phyloP scores from a whole-genome alignment of 257 asterid species.

The Coffea canephora region DNA sequence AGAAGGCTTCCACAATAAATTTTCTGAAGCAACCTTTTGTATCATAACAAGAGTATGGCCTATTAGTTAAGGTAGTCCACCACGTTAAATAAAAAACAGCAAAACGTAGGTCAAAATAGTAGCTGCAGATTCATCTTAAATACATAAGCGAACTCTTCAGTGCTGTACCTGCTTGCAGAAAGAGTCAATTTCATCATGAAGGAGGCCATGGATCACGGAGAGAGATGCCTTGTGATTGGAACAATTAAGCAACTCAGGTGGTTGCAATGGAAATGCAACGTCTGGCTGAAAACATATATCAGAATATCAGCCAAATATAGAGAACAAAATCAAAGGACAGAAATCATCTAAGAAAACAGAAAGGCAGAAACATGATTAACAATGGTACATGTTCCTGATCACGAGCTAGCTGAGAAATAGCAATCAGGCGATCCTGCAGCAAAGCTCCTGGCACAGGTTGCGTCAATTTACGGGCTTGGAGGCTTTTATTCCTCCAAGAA shows the following conservation, averaged over 20 bases:
- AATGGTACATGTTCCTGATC: conserved; percentile 90
- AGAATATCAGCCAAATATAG: conserved; percentile 21
- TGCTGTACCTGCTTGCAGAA: conserved; percentile 87
- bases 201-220: conserved; percentile 58
- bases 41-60: conserved; percentile 21
- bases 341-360: conserved; percentile 7
- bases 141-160: conserved; percentile 18
- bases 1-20: conserved; percentile 77
- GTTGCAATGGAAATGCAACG: conserved; percentile 88
- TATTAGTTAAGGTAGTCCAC: conserved; percentile 22
- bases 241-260: conserved; percentile 61
- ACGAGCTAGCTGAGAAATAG: conserved; percentile 90
- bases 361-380: conserved; percentile 16
- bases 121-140: conserved; percentile 10
- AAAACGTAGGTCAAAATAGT: conserved; percentile 9
- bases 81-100: conserved; percentile 15
- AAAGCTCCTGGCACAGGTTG: conserved; percentile 92
- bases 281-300: conserved; percentile 70
- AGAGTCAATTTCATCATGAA: conserved; percentile 79
- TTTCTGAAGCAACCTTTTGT: conserved; percentile 86
- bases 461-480: conserved; percentile 70
- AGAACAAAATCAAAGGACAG: conserved; percentile 6
- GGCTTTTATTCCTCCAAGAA: conserved; percentile 91
- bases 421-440: conserved; percentile 93
- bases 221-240: conserved; percentile 55